Percentiles rank a stretch among this genome's conserved stretches.
Evolutionary conservation across 2,329 filamentous ascomycete species (phyloP).

Genomic region (Periconia macrospinosa): DNA sequence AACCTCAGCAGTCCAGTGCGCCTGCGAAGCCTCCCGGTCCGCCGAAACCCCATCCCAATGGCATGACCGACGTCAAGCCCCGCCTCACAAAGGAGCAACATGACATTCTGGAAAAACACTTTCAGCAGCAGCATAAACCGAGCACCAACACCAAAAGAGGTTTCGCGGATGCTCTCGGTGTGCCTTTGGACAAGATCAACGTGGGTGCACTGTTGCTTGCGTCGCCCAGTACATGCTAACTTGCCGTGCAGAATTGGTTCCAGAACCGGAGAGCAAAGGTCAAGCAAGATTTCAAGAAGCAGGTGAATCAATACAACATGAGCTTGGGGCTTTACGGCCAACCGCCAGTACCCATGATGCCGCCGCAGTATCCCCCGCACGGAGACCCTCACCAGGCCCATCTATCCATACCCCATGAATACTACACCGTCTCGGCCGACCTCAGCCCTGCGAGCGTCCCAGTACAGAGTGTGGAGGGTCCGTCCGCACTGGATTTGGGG

Average conservation of each 20-base stretch:
- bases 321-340: conserved; percentile 32
- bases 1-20: conserved; percentile 14
- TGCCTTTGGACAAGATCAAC: conserved; percentile 57
- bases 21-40: conserved; percentile 19
- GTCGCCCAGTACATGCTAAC: conserved; percentile 29
- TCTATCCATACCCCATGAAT: conserved; percentile 31
- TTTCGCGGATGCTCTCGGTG: conserved; percentile 51
- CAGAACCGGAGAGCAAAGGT: conserved; percentile 57
- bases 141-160: conserved; percentile 54
- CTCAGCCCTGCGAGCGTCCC: conserved; percentile 40
- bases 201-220: conserved; percentile 39
- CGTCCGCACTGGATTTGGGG: conserved; percentile 34
- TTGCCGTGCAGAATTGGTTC: conserved; percentile 52
- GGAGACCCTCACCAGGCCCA: conserved; percentile 20
- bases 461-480: conserved; percentile 32
- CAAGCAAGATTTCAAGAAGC: conserved; percentile 56
- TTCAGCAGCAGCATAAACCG: conserved; percentile 52
- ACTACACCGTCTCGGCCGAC: conserved; percentile 31
- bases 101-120: conserved; percentile 55
- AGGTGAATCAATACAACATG: conserved; percentile 42
- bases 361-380: conserved; percentile 14
- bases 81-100: conserved; percentile 57
- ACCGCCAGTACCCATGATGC: conserved; percentile 26
- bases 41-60: conserved; percentile 27
- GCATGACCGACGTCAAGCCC: conserved; percentile 51